Conservation (phyloP, 129 eudicot species). For the Artemisia annua region DNA sequence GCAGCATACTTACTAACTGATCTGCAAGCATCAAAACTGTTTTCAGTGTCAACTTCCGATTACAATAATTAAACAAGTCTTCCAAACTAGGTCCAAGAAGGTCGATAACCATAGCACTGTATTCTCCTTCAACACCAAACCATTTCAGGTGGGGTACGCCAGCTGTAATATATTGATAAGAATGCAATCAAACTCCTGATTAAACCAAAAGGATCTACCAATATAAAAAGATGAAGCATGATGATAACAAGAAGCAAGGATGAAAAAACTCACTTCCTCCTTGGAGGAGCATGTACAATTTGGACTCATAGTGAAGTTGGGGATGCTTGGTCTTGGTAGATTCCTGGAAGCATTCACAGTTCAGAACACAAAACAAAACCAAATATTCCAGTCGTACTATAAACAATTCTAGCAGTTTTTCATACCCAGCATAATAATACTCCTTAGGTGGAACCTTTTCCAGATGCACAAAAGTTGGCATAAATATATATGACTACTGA, state of each 20-base stretch:
- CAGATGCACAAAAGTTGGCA: too few relatives aligned
- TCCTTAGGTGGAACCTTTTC: background rate
- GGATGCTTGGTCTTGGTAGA: constrained; percentile 85
- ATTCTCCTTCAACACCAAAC: constrained; percentile 89
- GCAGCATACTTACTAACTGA: constrained; percentile 60
- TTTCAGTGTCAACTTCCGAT: constrained; percentile 74
- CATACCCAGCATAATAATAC: background rate
- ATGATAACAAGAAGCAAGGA: background rate
- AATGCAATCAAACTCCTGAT: background rate
- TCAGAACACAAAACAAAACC: background rate
- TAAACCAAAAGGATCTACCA: constrained; percentile 1
- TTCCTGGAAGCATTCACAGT: constrained; percentile 51
- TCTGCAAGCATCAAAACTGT: constrained; percentile 95
- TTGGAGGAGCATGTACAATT: constrained; percentile 86
- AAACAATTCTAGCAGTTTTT: background rate
- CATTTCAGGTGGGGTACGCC: constrained; percentile 88
- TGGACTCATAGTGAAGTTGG: constrained; percentile 88
- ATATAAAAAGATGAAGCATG: background rate
- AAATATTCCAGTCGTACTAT: background rate
- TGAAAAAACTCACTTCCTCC: constrained; percentile 78
- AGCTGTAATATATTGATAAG: constrained; percentile 45
- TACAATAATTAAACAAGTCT: constrained; percentile 86
- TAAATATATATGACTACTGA: background rate
- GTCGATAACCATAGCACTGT: constrained; percentile 84
- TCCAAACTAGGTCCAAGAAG: constrained; percentile 97